Base-by-base conservation (phyloP, 345 rosid species). In the Moricandia moricandioides region DNA sequence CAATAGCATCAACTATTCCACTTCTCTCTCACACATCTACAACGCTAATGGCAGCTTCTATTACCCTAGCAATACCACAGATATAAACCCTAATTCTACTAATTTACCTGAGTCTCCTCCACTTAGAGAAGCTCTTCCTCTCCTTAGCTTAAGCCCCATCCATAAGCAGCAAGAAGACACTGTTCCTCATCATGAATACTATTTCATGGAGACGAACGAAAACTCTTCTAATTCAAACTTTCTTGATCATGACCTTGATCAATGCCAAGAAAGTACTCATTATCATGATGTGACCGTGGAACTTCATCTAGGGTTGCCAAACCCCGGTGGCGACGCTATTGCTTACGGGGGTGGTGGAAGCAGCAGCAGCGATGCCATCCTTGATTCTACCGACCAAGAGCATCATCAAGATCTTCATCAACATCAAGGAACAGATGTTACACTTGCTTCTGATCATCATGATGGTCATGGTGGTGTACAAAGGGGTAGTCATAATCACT, bases 301-400 rank as follows among this genome's bases (percentile, higher is more conserved):
- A 75, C 87, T 95, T 34, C 97, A 90, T 70, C 81, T 95, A 78
- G 98, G 99, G 78, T 90, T 89, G 24, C 88, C 97, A 2, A 83
- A 82, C 66, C 76, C 83, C 13, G 72, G 72, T 29, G 62, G 58
- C 64, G 49, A 64, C 14, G 70, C 63, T 45, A 65, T 17, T 77
- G 7, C 66, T 47, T 79, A 84, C 27, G 62, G 72, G 64, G 74
- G 69, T 81, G 72, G 73, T 52, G 70, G 70, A 3, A 78, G 81
- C 61, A 72, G 81, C 60, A 43, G 66, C 52, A 73, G 74, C 51
- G 69, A 72, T 55, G 60, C 54, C 47, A 40, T 67, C 30, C 70
- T 67, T 61, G 70, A 78, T 73, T 72, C 70, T 18, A 67, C 11
- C 24, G 69, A 62, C 52, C 78, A 78, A 60, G 73, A 72, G 7